Evolutionary conservation across 2,329 filamentous ascomycete species (phyloP).

Genomic region (Hymenoscyphus albidus): DNA sequence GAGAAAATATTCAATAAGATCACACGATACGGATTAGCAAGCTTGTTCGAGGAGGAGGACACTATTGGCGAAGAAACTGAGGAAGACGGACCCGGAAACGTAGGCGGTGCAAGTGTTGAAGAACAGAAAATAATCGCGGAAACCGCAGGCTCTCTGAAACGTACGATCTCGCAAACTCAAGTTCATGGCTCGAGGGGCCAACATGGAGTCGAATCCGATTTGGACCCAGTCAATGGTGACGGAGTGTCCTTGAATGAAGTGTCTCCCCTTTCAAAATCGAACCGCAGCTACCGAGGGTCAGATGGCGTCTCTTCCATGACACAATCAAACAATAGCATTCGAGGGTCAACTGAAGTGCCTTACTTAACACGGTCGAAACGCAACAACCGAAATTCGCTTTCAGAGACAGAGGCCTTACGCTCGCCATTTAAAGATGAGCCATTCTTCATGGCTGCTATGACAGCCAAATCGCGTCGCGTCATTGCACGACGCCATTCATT

Average conservation of each 20-base stretch:
- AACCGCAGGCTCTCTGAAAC: neutral
- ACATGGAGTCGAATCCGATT: slow-evolving; percentile 55
- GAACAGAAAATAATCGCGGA: neutral
- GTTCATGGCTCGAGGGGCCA: slow-evolving; percentile 51
- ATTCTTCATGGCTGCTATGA: slow-evolving; percentile 19
- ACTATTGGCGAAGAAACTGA: neutral
- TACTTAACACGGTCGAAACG: neutral
- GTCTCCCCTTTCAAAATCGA: slow-evolving; percentile 40
- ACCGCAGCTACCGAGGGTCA: neutral
- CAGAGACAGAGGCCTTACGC: neutral
- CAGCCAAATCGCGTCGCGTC: slow-evolving; percentile 15
- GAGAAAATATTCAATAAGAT: slow-evolving; percentile 49
- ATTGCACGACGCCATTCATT: slow-evolving; percentile 11
- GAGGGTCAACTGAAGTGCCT: too few relatives aligned
- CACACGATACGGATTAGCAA: slow-evolving; percentile 46
- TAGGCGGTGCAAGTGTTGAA: slow-evolving; percentile 4
- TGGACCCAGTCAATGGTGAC: slow-evolving; percentile 44
- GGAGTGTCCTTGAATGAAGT: neutral
- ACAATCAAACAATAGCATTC: neutral
- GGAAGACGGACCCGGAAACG: slow-evolving; percentile 4
- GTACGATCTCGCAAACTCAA: neutral
- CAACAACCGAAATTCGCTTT: neutral
- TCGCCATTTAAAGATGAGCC: neutral
- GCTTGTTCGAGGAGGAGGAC: slow-evolving; percentile 32
- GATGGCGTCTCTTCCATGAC: neutral